Evolutionary conservation across 768 basidiomycete genomes (phyloP), one percentile per base, ranked within the genome.

Genomic region (Thelephora aurantiotincta): DNA sequence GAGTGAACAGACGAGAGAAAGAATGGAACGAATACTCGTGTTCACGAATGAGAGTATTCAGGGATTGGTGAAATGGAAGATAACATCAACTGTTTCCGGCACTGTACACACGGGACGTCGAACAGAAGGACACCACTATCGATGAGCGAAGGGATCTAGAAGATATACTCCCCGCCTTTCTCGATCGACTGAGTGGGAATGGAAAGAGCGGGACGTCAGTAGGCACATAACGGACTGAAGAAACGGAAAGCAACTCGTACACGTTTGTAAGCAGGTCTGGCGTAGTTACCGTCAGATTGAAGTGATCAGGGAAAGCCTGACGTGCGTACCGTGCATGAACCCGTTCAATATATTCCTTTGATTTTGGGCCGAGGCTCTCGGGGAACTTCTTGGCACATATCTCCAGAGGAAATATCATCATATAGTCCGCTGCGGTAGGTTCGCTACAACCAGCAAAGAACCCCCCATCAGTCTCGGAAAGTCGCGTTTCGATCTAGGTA

Each of bases 341-440:
- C n/a, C 57, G 59, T 36, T 61, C 53, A 5, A 71, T 50, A 56
- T 65, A 72, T n/a, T 53, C 63, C 48, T 58, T 59, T 3, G 56
- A 61, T 50, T 65, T 63, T 1, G 63, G 63, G 2, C 67, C 68
- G 6, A 65, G 44, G 41, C 50, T 36, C 20, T 52, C 47, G 3
- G 52, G 47, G 5, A 47, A 49, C n/a, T 51, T 41, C 11, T 48
- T 34, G 3, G 47, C 49, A 45, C 59, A 49, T 2, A 52, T 47
- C 22, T 72, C 69, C 23, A 68, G 50, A 5, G 65, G 53, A 51
- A 69, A 72, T 26, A 59, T 53, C 68, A 71, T 68, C 62, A 66
- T 63, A 57, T 61, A 72, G 54, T 73, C 72, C 18, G 72, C 67
- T 18, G 63, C 48, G 20, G 71, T 70, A 14, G 67, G 65, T 22